Percentiles rank a stretch among this genome's conserved stretches.
Conservation (phyloP, 2,329 filamentous ascomycete species). For the Macroventuria anomochaeta region DNA sequence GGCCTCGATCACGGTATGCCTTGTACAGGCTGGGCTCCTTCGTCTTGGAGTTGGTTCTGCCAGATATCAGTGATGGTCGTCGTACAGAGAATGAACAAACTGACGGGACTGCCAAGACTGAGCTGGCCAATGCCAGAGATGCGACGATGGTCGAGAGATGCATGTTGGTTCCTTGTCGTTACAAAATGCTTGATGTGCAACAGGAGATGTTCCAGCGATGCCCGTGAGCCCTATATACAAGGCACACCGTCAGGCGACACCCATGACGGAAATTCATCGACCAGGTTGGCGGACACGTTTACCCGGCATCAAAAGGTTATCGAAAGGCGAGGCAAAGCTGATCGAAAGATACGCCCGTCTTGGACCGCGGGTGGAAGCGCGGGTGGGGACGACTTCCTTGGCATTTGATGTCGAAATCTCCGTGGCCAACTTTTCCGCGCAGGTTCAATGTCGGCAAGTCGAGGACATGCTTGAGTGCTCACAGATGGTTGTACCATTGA, state of each 20-base stretch:
- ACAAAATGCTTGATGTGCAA: slow-evolving; percentile 3
- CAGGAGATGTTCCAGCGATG: slow-evolving; percentile 1
- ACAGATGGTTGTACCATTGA: not conserved
- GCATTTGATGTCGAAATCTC: not conserved
- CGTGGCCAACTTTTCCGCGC: not conserved
- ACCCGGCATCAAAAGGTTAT: slow-evolving; percentile 15
- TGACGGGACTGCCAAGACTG: slow-evolving; percentile 28
- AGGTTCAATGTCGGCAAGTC: not conserved
- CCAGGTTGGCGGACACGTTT: slow-evolving; percentile 23
- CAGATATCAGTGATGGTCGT: not conserved
- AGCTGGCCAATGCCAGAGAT: slow-evolving; percentile 30
- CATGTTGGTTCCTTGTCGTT: slow-evolving; percentile 22
- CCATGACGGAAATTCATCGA: slow-evolving; percentile 3
- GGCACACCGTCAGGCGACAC: not conserved
- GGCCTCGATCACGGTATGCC: slow-evolving; percentile 30
- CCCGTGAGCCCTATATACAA: slow-evolving; percentile 11
- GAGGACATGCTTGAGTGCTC: not conserved
- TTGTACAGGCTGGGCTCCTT: slow-evolving; percentile 36
- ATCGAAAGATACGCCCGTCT: slow-evolving; percentile 7
- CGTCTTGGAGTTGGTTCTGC: slow-evolving; percentile 11
- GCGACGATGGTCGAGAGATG: slow-evolving; percentile 36
- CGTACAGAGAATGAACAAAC: not conserved
- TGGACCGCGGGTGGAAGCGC: slow-evolving; percentile 16
- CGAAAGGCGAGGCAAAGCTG: not conserved
- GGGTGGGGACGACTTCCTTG: slow-evolving; percentile 6